These are phyloP conservation scores for Multifurca ochricompacta DNA, from an alignment of 768 basidiomycete genomes.

Conservation along the genomic window DNA sequence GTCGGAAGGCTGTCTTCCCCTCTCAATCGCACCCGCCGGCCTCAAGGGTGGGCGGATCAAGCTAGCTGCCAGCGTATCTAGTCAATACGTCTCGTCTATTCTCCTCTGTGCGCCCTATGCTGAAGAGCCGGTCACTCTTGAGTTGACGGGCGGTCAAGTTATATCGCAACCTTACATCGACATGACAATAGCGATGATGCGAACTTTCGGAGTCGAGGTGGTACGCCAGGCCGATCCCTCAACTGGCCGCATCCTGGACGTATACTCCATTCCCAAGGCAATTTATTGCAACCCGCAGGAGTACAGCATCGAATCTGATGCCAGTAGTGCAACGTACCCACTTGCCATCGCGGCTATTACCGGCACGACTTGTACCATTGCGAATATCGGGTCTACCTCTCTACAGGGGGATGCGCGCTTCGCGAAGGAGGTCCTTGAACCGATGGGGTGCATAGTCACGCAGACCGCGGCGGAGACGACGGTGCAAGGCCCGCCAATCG, in stretches of 20 bases:
- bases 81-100: conserved; percentile 97
- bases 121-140: conserved; percentile 68
- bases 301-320: conserved; percentile 94
- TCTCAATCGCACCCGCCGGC: conserved; percentile 77
- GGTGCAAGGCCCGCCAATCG: conserved; percentile 81
- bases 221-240: conserved; percentile 50
- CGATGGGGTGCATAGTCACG: conserved; percentile 88
- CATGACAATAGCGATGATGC: conserved; percentile 99
- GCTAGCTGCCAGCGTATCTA: conserved; percentile 90
- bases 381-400: conserved; percentile 83
- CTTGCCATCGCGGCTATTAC: conserved; percentile 96
- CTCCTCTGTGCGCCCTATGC: conserved; percentile 96
- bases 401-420: conserved; percentile 98
- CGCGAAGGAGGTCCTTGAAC: conserved; percentile 85
- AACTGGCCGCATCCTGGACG: conserved; percentile 58
- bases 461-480: conserved; percentile 88
- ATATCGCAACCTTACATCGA: conserved; percentile 99
- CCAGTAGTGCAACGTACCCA: conserved; percentile 93
- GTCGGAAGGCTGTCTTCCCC: conserved; percentile 76
- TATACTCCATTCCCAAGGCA: conserved; percentile 82
- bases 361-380: conserved; percentile 90
- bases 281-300: conserved; percentile 67
- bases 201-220: conserved; percentile 78
- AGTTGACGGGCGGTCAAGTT: conserved; percentile 89
- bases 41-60: conserved; percentile 75